Conservation (phyloP, 129 eudicot genomes). For the Flaveria ramosissima region DNA sequence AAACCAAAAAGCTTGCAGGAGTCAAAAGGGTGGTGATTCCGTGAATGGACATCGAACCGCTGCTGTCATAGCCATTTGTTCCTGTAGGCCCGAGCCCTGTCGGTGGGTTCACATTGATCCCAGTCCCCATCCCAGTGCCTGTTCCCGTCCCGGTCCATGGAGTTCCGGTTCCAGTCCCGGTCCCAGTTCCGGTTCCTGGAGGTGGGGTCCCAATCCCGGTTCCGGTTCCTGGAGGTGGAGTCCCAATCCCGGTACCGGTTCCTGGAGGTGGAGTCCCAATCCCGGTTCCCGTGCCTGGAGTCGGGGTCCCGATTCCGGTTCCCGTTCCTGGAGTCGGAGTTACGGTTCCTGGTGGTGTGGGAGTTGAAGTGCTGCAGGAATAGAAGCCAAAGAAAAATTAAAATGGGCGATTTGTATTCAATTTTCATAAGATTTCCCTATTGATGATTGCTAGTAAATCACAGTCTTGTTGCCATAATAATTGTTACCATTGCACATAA, state of each 20-base stretch:
- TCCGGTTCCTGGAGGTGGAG: neutral
- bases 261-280: constrained; percentile 4
- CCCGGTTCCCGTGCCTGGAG: constrained; percentile 35
- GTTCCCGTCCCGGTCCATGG: constrained; percentile 7
- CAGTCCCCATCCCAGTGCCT: constrained; percentile 28
- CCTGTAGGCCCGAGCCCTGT: constrained; percentile 26
- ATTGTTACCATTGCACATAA: too few species aligned
- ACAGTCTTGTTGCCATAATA: too few species aligned
- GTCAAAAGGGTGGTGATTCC: constrained; percentile 19
- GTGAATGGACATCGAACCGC: constrained; percentile 14
- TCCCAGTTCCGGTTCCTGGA: constrained; percentile 29
- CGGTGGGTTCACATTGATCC: constrained; percentile 38
- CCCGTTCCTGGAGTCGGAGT: constrained; percentile 30
- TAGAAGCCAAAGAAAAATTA: constrained; percentile 15
- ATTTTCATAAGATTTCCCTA: too few species aligned
- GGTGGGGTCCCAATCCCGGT: constrained; percentile 12
- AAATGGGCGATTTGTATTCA: neutral
- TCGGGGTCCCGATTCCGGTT: constrained; percentile 7
- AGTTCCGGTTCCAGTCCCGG: neutral
- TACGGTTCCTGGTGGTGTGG: constrained; percentile 29
- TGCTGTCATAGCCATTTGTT: constrained; percentile 22
- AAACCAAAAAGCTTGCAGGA: constrained; percentile 18
- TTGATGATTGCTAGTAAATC: too few species aligned
- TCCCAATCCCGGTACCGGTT: constrained; percentile 7
- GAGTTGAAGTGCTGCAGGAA: constrained; percentile 34